These are phyloP conservation scores for Colletotrichum tropicicola DNA, from an alignment of 2,329 filamentous ascomycete genomes.

Conservation along the genomic window DNA sequence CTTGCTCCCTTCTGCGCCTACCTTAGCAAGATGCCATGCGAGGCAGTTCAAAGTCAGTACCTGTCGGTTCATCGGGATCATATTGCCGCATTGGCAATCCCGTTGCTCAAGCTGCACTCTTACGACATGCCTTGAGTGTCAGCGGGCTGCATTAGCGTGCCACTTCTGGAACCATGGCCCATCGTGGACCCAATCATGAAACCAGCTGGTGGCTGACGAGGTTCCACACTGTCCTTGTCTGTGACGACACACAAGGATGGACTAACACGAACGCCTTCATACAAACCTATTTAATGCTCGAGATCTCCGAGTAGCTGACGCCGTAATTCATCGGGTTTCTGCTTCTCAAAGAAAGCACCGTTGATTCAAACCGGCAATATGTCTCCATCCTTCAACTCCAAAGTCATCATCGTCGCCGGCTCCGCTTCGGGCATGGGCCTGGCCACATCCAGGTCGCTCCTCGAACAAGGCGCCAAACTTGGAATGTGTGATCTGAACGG, in stretches of 20 bases:
- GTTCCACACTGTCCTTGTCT: no score
- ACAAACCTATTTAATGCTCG: neutral
- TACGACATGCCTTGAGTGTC: neutral
- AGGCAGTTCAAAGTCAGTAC: no score
- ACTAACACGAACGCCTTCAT: neutral
- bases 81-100: neutral
- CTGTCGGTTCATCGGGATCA: no score
- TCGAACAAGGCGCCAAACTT: conserved; percentile 6
- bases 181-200: neutral
- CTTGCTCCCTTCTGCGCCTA: no score
- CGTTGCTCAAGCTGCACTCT: no score
- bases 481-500: conserved; percentile 11
- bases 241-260: neutral
- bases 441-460: neutral
- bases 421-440: conserved; percentile 21
- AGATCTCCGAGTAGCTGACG: no score
- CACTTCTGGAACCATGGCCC: neutral
- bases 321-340: no score
- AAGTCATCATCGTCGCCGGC: conserved; percentile 11
- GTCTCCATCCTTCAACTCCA: neutral
- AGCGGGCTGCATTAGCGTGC: conserved; percentile 8
- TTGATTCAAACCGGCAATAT: no score
- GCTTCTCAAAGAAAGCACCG: no score
- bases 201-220: no score
- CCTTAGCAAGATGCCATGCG: no score